Conservation (phyloP, 164 flowering plant genomes). For the Malania oleifera region DNA sequence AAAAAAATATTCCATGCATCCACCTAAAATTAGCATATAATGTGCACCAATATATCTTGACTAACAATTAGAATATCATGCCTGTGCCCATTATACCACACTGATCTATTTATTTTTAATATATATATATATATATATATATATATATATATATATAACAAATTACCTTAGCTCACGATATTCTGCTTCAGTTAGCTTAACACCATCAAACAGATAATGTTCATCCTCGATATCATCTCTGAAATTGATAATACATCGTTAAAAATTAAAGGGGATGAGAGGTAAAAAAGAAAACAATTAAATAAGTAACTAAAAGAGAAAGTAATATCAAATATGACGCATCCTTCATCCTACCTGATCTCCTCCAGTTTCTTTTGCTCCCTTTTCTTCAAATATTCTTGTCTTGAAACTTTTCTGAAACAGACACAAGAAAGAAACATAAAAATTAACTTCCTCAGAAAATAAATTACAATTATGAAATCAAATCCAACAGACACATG, state of each 20-base stretch:
- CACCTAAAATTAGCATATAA: too few relatives aligned
- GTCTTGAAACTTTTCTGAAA: constrained; percentile 84
- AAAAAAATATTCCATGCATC: too few relatives aligned
- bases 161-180: constrained; percentile 62
- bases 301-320: neutral
- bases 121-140: too few relatives aligned
- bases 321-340: neutral
- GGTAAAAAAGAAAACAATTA: neutral
- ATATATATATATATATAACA: neutral
- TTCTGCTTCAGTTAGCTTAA: constrained; percentile 78
- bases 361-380: constrained; percentile 95
- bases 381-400: constrained; percentile 88
- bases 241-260: constrained; percentile 9
- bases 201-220: constrained; percentile 80
- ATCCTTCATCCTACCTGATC: constrained; percentile 43
- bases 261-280: neutral
- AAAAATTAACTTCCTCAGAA: neutral
- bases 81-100: too few relatives aligned
- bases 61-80: too few relatives aligned
- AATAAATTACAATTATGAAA: neutral
- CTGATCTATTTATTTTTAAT: too few relatives aligned
- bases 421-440: constrained; percentile 12
- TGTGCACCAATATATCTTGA: too few relatives aligned
- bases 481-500: neutral
- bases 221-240: constrained; percentile 98